Evolutionary conservation across 2,329 filamentous ascomycete genomes (phyloP).

Genomic region (Coleophoma crateriformis): DNA sequence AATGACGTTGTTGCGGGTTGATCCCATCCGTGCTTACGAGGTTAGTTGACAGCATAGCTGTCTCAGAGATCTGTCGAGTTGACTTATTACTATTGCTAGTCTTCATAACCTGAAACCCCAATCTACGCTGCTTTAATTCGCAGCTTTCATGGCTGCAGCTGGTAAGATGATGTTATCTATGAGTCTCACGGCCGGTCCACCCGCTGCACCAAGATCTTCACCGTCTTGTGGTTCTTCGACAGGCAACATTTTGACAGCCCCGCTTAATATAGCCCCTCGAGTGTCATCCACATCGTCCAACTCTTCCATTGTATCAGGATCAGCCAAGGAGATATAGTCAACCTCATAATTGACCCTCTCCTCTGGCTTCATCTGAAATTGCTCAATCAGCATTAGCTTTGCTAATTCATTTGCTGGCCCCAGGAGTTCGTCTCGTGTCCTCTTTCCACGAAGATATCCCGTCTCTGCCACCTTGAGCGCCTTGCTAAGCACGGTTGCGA

Average conservation of each 20-base stretch:
- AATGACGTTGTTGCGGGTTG: no score
- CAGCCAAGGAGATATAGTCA: conserved; percentile 88
- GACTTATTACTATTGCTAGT: no score
- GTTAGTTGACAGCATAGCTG: no score
- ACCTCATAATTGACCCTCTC: conserved; percentile 71
- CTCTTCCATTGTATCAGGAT: conserved; percentile 79
- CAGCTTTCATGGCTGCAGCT: conserved; percentile 21
- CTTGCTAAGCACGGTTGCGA: conserved; percentile 66
- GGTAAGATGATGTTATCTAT: conserved; percentile 88
- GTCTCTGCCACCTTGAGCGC: conserved; percentile 67
- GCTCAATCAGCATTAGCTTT: conserved; percentile 48
- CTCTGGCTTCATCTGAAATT: conserved; percentile 50
- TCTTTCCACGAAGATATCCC: conserved; percentile 49
- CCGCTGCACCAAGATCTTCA: conserved; percentile 70
- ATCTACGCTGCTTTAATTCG: no score
- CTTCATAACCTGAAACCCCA: no score
- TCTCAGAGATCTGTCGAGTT: no score
- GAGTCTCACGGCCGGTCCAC: conserved; percentile 72
- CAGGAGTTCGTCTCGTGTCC: conserved; percentile 61
- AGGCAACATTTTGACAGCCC: conserved; percentile 83
- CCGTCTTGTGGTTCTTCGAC: conserved; percentile 63
- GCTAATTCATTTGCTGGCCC: conserved; percentile 61
- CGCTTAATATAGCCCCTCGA: conserved; percentile 79
- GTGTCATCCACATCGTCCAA: conserved; percentile 62
- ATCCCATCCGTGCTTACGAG: no score